A percentile compares a stretch with the other conserved stretches of the same genome.
Conservation (phyloP, 2,329 filamentous ascomycete species). For the Triangularia verruculosa region DNA sequence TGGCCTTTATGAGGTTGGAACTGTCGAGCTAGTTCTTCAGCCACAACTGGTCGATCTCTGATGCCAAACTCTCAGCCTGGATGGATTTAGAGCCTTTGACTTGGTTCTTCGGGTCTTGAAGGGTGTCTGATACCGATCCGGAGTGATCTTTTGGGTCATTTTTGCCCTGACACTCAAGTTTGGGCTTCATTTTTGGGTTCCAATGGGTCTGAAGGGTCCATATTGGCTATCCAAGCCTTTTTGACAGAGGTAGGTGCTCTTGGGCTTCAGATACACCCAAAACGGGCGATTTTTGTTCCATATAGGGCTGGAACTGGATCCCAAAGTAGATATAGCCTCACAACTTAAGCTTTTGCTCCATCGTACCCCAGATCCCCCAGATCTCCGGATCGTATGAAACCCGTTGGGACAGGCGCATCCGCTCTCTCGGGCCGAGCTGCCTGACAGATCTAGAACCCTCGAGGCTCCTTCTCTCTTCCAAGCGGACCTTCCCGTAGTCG, state of each 20-base stretch:
- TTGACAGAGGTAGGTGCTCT: slow-evolving; percentile 1
- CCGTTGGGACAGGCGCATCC: slow-evolving; percentile 11
- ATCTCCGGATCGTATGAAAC: slow-evolving; percentile 10
- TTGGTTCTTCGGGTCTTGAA: neutral
- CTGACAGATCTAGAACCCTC: slow-evolving; percentile 14
- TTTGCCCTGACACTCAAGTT: neutral
- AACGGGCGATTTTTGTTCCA: neutral
- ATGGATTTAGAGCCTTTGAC: neutral
- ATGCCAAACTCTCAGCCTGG: neutral
- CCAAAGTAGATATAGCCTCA: slow-evolving; percentile 14
- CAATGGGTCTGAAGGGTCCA: neutral
- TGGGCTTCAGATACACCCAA: neutral
- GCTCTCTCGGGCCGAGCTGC: slow-evolving; percentile 6
- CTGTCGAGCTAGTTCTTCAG: neutral
- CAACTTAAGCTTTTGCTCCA: slow-evolving; percentile 8
- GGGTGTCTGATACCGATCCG: neutral
- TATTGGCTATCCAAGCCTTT: neutral
- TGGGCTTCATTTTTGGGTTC: neutral
- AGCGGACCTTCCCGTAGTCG: slow-evolving; percentile 25
- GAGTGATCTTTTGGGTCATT: neutral
- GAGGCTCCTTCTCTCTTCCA: slow-evolving; percentile 11
- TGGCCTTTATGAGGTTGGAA: neutral
- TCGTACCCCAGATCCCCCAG: slow-evolving; percentile 7
- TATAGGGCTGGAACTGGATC: neutral
- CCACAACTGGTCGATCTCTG: neutral